Percentiles rank a stretch among this genome's conserved stretches.
Evolutionary conservation across 805 yeast species (phyloP).

Genomic region (Hagleromyces aurorensis): DNA sequence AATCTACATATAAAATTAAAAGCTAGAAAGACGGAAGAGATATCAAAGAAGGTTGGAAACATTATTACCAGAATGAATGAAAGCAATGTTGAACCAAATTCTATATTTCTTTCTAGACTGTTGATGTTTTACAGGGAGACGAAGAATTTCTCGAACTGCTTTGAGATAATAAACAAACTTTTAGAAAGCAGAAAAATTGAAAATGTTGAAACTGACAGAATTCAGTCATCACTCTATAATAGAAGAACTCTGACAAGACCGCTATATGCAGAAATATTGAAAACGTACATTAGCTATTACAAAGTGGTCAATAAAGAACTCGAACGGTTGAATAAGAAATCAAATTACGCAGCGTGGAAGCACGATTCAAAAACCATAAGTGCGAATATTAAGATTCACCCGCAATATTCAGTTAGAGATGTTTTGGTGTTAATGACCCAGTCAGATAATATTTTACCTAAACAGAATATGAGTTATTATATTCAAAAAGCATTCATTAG

Average conservation of each 20-base stretch:
- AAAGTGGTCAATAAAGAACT: conserved; percentile 7
- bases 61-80: conserved; percentile 29
- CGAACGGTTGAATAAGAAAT: conserved; percentile 10
- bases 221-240: conserved; percentile 8
- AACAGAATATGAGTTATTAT: conserved; percentile 9
- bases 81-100: conserved; percentile 27
- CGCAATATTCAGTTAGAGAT: conserved; percentile 8
- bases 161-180: conserved; percentile 29
- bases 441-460: conserved; percentile 19
- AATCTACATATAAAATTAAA: conserved; percentile 3
- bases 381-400: conserved; percentile 8
- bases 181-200: conserved; percentile 15
- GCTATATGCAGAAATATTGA: conserved; percentile 31
- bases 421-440: conserved; percentile 15
- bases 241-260: conserved; percentile 13
- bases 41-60: conserved; percentile 21
- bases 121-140: conserved; percentile 28
- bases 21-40: conserved; percentile 11
- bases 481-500: conserved; percentile 17
- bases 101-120: conserved; percentile 34
- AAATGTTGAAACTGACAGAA: conserved; percentile 5
- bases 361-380: conserved; percentile 5
- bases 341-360: conserved; percentile 12
- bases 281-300: conserved; percentile 17
- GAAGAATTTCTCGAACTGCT: conserved; percentile 27